Evolutionary conservation across 1,139 yeast genomes (phyloP).

Genomic region (Pichia sp.): DNA sequence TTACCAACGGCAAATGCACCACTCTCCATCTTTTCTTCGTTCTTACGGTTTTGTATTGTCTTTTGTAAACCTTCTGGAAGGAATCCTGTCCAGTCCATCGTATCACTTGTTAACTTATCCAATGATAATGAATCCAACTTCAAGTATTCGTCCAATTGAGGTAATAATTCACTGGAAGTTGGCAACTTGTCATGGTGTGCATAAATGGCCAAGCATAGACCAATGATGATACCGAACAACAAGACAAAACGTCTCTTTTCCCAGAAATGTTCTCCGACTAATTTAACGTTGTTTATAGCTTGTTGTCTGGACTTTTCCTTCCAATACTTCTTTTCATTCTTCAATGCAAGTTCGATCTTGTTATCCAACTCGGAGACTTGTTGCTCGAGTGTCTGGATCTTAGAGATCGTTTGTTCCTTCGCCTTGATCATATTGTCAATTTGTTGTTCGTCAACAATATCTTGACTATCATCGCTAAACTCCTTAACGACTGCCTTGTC

Average conservation of each 20-base stretch:
- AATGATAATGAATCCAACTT: slow-evolving; percentile 47
- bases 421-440: slow-evolving; percentile 7
- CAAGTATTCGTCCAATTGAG: slow-evolving; percentile 46
- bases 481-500: neutral
- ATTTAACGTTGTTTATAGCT: slow-evolving; percentile 1
- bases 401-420: slow-evolving; percentile 9
- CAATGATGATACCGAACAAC: slow-evolving; percentile 63
- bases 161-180: slow-evolving; percentile 22
- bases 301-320: slow-evolving; percentile 1
- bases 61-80: slow-evolving; percentile 66
- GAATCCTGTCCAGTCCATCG: slow-evolving; percentile 57
- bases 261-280: slow-evolving; percentile 25
- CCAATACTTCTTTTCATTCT: neutral
- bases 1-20: slow-evolving; percentile 90
- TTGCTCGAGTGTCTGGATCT: slow-evolving; percentile 12
- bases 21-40: slow-evolving; percentile 46
- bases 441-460: neutral
- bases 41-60: slow-evolving; percentile 53
- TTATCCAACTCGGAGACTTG: slow-evolving; percentile 11
- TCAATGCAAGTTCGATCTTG: slow-evolving; percentile 6
- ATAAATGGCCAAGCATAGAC: slow-evolving; percentile 63
- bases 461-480: neutral
- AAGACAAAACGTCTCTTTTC: slow-evolving; percentile 50
- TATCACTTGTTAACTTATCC: slow-evolving; percentile 29
- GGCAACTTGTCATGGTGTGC: slow-evolving; percentile 41